Conservation (phyloP, 2,329 filamentous ascomycete species). For the Ophiostoma australiae region DNA sequence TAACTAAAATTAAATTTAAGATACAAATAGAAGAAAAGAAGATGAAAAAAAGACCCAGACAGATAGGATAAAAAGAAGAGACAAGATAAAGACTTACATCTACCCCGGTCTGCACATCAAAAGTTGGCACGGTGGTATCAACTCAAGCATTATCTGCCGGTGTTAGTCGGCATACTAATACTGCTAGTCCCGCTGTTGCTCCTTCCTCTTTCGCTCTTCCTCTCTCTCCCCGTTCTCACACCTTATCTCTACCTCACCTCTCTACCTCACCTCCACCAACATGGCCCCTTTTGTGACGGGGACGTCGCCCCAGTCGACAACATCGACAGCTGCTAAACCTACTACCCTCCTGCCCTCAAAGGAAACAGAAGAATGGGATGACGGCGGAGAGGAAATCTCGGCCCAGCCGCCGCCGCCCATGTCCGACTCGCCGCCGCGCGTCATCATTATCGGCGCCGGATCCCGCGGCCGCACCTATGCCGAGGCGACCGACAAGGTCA, state of each 20-base stretch:
- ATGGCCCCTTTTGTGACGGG: constrained; percentile 14
- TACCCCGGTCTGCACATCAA: constrained; percentile 6
- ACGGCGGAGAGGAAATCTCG: constrained; percentile 28
- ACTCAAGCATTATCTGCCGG: background rate
- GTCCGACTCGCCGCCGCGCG: constrained; percentile 53
- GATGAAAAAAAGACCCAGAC: background rate
- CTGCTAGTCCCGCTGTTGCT: background rate
- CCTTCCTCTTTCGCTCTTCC: background rate
- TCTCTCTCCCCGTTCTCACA: background rate
- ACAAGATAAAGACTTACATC: background rate
- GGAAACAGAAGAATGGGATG: constrained; percentile 22
- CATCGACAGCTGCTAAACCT: background rate
- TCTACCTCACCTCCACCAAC: background rate
- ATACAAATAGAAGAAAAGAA: background rate
- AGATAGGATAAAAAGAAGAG: background rate
- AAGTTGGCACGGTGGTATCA: constrained; percentile 2
- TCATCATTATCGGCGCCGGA: constrained; percentile 78
- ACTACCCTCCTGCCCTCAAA: background rate
- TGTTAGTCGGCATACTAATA: background rate
- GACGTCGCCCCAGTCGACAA: background rate
- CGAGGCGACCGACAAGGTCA: constrained; percentile 58
- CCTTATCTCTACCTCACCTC: background rate
- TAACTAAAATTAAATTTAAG: background rate
- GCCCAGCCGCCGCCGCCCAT: constrained; percentile 41
- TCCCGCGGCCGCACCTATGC: constrained; percentile 74